Evolutionary conservation across 208 protist genomes (phyloP).

Genomic region (Crithidia expoeki): DNA sequence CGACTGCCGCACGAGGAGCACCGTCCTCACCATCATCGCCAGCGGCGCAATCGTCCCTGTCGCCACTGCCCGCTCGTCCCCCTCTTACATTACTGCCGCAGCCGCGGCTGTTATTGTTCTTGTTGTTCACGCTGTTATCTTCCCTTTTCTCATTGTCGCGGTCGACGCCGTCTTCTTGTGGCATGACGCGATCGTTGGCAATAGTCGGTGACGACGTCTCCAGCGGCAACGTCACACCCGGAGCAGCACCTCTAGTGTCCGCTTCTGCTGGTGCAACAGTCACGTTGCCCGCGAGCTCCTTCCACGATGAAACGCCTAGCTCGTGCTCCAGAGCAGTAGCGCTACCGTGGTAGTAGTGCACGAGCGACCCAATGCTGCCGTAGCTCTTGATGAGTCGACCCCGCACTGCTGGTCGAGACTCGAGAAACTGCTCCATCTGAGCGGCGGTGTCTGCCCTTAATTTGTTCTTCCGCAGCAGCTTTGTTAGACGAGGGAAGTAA

Average conservation of each 20-base stretch:
- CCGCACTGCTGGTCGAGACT: slow-evolving; percentile 29
- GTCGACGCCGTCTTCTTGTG: not conserved
- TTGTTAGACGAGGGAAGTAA: slow-evolving; percentile 53
- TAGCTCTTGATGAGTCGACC: slow-evolving; percentile 47
- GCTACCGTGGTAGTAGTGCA: slow-evolving; percentile 82
- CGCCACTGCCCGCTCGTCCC: not conserved
- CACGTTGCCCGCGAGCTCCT: slow-evolving; percentile 13
- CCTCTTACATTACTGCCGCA: not conserved
- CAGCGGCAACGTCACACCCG: not conserved
- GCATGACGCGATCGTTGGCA: slow-evolving; percentile 22
- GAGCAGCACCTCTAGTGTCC: not conserved
- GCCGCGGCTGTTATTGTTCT: not conserved
- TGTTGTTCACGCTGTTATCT: not conserved
- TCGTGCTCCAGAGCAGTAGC: slow-evolving; percentile 57
- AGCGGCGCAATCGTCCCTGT: not conserved
- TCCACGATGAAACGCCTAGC: slow-evolving; percentile 46
- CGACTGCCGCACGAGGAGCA: not conserved
- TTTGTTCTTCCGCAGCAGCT: slow-evolving; percentile 36
- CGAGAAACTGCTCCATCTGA: slow-evolving; percentile 48
- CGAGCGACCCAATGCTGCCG: slow-evolving; percentile 44
- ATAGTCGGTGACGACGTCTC: slow-evolving; percentile 20
- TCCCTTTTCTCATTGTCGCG: not conserved
- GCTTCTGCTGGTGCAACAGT: not conserved
- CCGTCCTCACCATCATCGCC: not conserved
- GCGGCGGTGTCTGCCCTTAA: slow-evolving; percentile 42